phyloP scores from a whole-genome alignment of 768 basidiomycete genomes.

The Boletus fagicola region DNA sequence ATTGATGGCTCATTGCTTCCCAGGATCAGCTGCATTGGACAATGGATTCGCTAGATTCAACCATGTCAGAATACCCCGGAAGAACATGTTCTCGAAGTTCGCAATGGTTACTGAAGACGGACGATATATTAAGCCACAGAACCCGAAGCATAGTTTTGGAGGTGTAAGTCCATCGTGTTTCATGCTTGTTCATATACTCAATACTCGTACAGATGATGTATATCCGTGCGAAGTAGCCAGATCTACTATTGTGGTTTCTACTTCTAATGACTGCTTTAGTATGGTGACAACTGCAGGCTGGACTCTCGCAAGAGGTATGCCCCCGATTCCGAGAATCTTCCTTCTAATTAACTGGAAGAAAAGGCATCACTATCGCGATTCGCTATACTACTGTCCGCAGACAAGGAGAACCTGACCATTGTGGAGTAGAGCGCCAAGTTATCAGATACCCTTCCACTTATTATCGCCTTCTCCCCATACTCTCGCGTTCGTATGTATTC shows the following conservation, averaged over 20 bases:
- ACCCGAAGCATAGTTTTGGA: conserved; percentile 73
- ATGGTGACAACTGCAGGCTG: conserved; percentile 66
- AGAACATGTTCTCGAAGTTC: conserved; percentile 74
- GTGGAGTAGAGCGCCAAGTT: conserved; percentile 62
- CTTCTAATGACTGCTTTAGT: conserved; percentile 31
- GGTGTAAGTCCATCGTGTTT: conserved; percentile 47
- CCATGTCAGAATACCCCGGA: conserved; percentile 63
- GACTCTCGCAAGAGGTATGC: conserved; percentile 61
- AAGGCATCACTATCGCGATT: conserved; percentile 55
- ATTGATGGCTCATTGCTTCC: neutral
- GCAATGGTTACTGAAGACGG: conserved; percentile 67
- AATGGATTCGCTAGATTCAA: conserved; percentile 70
- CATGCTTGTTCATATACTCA: neutral
- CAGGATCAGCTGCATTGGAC: conserved; percentile 55
- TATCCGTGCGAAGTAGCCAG: conserved; percentile 57
- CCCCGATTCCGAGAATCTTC: neutral
- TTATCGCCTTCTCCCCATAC: conserved; percentile 67
- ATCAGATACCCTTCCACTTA: conserved; percentile 74
- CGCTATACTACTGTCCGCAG: conserved; percentile 72
- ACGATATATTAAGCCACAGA: conserved; percentile 61
- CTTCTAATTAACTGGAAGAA: conserved; percentile 31
- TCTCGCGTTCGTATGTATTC: conserved; percentile 69
- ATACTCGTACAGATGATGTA: conserved; percentile 57
- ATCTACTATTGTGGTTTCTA: neutral
- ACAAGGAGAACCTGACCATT: conserved; percentile 53